Base-by-base conservation (phyloP, 495 filamentous ascomycete genomes). In the Ascodesmis nigricans region DNA sequence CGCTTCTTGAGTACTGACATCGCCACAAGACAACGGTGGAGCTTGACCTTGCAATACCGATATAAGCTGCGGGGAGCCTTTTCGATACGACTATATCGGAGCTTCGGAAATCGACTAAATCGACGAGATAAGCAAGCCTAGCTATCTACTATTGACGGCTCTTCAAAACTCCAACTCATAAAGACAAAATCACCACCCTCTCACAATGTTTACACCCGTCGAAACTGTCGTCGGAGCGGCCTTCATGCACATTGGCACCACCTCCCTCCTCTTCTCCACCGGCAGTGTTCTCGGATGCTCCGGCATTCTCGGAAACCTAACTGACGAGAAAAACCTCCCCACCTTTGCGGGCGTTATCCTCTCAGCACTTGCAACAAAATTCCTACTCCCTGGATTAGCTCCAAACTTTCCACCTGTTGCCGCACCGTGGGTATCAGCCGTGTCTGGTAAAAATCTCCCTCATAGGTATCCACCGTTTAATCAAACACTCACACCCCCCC, bases 131-230 rank as follows among this genome's bases (percentile, higher is more conserved):
- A n/a, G n/a, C n/a, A n/a, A n/a, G n/a, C n/a, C n/a, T n/a, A n/a
- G n/a, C n/a, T 25, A 6, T 11, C 23, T 11, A 25, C 23, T 11
- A 25, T 11, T 25, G 6, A 6, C 23, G 11, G 6, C 6, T 11
- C 23, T 25, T 11, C 23, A 25, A 6, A 11, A 6, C 23, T 25
- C 23, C 23, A 25, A 25, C 6, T 11, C 11, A 6, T 6, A 25
- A 11, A 25, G 23, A 6, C 23, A 25, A 11, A 25, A 6, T 15
- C 28, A 7, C 28, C 28, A 7, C 28, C 28, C 28, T 14, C 7
- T 5, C 33, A 22, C 27, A 29, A 71, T 71, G 67, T 70, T 71
- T 43, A 71, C 67, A 0, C 66, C 67, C 0, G 33, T 71, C 7
- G 57, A 69, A 35, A 66, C 67, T 4, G 56, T 61, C 6, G 38